These are phyloP conservation scores for Leishmania major DNA, from an alignment of 208 protist genomes.

Conservation along the genomic window DNA sequence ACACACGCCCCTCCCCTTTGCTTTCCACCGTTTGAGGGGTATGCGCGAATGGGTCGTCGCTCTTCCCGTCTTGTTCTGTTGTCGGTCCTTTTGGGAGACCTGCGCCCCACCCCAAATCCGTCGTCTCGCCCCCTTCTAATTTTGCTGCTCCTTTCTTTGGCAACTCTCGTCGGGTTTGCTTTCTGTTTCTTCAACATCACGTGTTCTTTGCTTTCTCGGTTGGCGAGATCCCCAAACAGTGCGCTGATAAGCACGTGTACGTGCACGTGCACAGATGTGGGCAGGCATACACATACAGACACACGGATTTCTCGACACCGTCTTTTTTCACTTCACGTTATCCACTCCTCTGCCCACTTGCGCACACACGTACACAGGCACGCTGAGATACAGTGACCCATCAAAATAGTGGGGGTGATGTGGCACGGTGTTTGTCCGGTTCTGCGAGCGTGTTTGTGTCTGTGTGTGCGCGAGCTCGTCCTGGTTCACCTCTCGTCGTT, in stretches of 20 bases:
- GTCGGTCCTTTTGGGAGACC: background rate
- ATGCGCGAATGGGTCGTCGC: background rate
- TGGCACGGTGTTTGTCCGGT: background rate
- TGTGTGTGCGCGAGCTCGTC: background rate
- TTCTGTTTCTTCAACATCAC: background rate
- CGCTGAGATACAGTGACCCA: background rate
- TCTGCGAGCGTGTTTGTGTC: background rate
- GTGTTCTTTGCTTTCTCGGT: background rate
- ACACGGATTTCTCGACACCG: background rate
- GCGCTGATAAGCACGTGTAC: background rate
- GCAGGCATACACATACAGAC: too few species aligned
- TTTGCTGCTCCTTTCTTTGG: background rate
- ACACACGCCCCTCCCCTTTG: background rate
- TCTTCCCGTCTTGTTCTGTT: background rate
- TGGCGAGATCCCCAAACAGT: background rate
- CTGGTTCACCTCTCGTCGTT: background rate
- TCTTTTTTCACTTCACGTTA: background rate
- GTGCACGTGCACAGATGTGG: background rate
- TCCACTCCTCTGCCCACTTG: background rate
- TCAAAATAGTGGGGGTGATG: background rate
- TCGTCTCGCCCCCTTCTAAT: background rate
- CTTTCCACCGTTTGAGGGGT: background rate
- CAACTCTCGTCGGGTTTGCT: background rate
- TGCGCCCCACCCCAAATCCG: too few species aligned
- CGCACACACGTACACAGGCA: too few species aligned